phyloP scores from a whole-genome alignment of 768 basidiomycete species.

The Kwoniella shandongensis region DNA sequence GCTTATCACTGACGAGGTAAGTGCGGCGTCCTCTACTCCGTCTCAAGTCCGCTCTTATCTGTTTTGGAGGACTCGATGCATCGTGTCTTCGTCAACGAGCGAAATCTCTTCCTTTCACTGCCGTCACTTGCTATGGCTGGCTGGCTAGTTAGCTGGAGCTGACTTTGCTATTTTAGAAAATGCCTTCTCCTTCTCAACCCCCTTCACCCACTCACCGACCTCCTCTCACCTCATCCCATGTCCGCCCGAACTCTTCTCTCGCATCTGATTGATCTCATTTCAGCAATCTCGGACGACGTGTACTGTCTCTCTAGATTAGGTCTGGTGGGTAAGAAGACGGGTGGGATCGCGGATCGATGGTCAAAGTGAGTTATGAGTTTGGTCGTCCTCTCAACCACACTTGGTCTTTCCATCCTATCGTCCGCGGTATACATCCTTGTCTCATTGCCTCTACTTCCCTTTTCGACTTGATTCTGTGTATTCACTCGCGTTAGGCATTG shows the following conservation, averaged over 20 bases:
- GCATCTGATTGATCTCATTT: slow-evolving; percentile 41
- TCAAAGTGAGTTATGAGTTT: slow-evolving; percentile 34
- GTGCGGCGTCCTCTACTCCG: slow-evolving; percentile 6
- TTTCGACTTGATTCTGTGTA: neutral
- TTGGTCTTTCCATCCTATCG: neutral
- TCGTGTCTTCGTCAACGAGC: no score
- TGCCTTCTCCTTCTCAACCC: slow-evolving; percentile 48
- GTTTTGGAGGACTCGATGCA: no score
- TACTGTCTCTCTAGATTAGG: slow-evolving; percentile 39
- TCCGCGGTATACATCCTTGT: neutral
- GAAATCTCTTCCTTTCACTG: no score
- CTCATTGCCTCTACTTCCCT: neutral
- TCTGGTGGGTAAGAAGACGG: slow-evolving; percentile 26
- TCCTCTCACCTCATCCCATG: slow-evolving; percentile 42
- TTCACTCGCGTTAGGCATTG: neutral
- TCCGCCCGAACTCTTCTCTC: slow-evolving; percentile 31
- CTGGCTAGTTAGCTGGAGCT: neutral
- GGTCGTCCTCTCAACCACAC: neutral
- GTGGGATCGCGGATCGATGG: slow-evolving; percentile 37
- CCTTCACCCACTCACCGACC: slow-evolving; percentile 41
- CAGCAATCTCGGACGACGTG: slow-evolving; percentile 41
- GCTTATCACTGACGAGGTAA: slow-evolving; percentile 47
- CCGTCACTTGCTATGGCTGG: no score
- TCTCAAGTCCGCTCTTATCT: no score
- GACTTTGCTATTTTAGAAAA: slow-evolving; percentile 32